Conservation (phyloP, 148 eudicot genomes). For the Vaccinium darrowii region DNA sequence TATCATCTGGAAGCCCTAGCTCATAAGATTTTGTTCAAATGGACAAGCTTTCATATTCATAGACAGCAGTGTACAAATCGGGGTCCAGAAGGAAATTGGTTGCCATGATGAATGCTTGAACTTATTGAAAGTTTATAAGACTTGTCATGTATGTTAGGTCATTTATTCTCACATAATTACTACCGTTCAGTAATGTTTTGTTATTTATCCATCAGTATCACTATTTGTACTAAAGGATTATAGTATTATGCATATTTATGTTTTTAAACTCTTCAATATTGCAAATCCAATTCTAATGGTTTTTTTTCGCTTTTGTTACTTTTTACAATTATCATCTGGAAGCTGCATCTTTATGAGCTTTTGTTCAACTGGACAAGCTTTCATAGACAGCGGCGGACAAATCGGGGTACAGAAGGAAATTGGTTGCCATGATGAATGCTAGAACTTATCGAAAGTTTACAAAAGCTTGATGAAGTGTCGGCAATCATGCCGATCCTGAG, state of each 20-base stretch:
- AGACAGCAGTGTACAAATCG: background rate
- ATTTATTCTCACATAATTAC: background rate
- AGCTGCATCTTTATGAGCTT: background rate
- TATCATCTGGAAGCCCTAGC: too few species aligned
- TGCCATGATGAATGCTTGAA: constrained; percentile 46
- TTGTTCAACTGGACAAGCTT: background rate
- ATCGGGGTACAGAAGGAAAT: background rate
- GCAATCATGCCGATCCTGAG: constrained; percentile 47
- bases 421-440: constrained; percentile 50
- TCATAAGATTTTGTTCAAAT: background rate
- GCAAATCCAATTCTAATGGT: background rate
- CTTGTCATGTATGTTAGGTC: background rate
- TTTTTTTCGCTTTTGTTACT: background rate
- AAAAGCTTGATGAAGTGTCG: constrained; percentile 35
- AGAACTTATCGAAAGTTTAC: constrained; percentile 25
- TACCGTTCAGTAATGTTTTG: background rate
- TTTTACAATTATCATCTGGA: background rate
- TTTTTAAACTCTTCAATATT: background rate
- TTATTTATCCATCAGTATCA: background rate
- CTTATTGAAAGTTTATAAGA: background rate
- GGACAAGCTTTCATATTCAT: background rate
- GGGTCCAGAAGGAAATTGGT: constrained; percentile 10
- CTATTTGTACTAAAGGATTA: background rate
- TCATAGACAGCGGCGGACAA: background rate
- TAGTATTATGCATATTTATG: background rate